Evolutionary conservation across 2,329 filamentous ascomycete species (phyloP).

Genomic region (Calonectria fujianensis): DNA sequence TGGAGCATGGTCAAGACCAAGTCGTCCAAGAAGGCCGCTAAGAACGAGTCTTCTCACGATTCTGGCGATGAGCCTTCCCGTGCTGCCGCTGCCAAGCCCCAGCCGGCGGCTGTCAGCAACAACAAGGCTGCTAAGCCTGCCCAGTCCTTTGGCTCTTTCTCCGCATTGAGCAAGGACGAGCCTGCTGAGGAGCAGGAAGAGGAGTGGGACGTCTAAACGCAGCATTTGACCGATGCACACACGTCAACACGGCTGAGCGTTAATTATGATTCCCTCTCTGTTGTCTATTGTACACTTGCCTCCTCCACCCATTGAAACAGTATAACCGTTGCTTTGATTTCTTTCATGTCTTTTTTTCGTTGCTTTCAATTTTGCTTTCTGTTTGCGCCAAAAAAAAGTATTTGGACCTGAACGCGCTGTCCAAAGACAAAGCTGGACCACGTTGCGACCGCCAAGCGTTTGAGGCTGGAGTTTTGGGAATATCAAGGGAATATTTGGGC

Average conservation of each 20-base stretch:
- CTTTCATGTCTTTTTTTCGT: constrained; percentile 46
- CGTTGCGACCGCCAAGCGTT: constrained; percentile 53
- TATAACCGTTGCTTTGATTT: constrained; percentile 37
- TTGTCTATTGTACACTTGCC: constrained; percentile 38
- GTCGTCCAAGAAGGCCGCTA: constrained; percentile 65
- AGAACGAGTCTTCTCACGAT: constrained; percentile 61
- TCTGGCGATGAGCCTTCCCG: constrained; percentile 61
- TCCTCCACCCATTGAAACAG: constrained; percentile 31
- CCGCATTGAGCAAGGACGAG: constrained; percentile 67
- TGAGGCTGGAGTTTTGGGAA: constrained; percentile 55
- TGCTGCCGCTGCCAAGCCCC: constrained; percentile 55
- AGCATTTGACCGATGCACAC: constrained; percentile 10
- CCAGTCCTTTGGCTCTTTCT: constrained; percentile 68
- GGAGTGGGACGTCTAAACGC: constrained; percentile 72
- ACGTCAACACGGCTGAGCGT: constrained; percentile 11
- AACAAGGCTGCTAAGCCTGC: constrained; percentile 58
- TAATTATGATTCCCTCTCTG: constrained; percentile 14
- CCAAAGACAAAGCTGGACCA: constrained; percentile 45
- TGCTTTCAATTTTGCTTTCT: constrained; percentile 44
- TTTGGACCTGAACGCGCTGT: constrained; percentile 50
- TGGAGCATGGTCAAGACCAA: constrained; percentile 77
- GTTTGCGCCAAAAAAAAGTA: constrained; percentile 39
- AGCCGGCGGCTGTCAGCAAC: constrained; percentile 53
- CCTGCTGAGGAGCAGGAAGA: constrained; percentile 62
- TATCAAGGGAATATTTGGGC: constrained; percentile 42